Percentiles rank a stretch among this genome's conserved stretches.
Evolutionary conservation across 805 yeast species (phyloP).

Genomic region (Metschnikowia lunata): DNA sequence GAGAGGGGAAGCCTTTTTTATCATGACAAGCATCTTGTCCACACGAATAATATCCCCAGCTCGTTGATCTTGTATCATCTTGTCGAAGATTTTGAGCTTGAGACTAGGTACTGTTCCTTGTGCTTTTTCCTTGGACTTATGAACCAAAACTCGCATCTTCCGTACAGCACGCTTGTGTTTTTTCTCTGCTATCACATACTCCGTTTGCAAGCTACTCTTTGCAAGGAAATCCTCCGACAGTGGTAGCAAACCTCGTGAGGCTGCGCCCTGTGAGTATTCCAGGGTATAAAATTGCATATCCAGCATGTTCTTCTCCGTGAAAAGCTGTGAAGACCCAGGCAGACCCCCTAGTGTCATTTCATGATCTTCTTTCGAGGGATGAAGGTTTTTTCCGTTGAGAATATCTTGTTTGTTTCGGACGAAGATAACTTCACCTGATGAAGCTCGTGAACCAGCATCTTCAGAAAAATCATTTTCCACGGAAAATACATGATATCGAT

Average conservation of each 20-base stretch:
- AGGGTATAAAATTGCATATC: too few relatives aligned
- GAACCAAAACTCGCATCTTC: slow-evolving; percentile 23
- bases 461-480: too few relatives aligned
- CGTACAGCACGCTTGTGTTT: slow-evolving; percentile 15
- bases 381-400: too few relatives aligned
- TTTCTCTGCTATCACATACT: slow-evolving; percentile 14
- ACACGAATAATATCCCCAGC: slow-evolving; percentile 62
- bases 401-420: too few relatives aligned
- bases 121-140: slow-evolving; percentile 20
- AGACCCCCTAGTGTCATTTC: too few relatives aligned
- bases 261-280: too few relatives aligned
- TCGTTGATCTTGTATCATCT: slow-evolving; percentile 17
- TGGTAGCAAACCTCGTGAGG: too few relatives aligned
- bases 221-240: background rate
- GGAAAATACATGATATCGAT: too few relatives aligned
- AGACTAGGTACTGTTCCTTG: slow-evolving; percentile 15
- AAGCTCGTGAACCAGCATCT: too few relatives aligned
- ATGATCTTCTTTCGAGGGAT: too few relatives aligned
- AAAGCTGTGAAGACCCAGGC: too few relatives aligned
- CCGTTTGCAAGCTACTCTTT: slow-evolving; percentile 1
- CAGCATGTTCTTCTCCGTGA: background rate
- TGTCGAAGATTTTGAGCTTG: slow-evolving; percentile 17
- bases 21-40: slow-evolving; percentile 67
- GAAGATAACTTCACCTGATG: too few relatives aligned
- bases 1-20: slow-evolving; percentile 38